phyloP scores from a whole-genome alignment of 495 filamentous ascomycete genomes.

The Parachaetomium inaequale region DNA sequence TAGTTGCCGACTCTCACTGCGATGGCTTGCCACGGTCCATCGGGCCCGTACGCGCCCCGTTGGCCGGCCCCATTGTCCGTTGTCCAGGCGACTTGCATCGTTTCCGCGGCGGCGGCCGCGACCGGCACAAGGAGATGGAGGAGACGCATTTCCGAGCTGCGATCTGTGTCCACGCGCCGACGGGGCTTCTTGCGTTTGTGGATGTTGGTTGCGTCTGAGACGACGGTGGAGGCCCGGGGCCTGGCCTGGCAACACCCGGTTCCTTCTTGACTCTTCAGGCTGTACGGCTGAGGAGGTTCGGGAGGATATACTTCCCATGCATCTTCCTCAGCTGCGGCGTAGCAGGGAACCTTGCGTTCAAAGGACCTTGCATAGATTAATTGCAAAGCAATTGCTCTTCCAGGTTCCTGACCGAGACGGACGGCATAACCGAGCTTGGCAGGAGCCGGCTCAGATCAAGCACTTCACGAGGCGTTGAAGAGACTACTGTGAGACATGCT shows the following conservation, averaged over 20 bases:
- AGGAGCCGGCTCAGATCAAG: no score
- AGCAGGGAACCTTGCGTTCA: background rate
- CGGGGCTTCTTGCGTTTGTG: background rate
- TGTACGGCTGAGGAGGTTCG: background rate
- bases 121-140: background rate
- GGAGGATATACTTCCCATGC: background rate
- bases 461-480: no score
- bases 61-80: background rate
- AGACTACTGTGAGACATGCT: no score
- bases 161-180: background rate
- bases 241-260: background rate
- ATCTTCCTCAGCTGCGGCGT: background rate
- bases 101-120: background rate
- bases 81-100: background rate
- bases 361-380: no score
- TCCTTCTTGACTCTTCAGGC: background rate
- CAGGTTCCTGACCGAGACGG: no score
- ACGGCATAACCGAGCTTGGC: no score
- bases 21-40: slow-evolving; percentile 37
- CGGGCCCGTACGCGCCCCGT: slow-evolving; percentile 25
- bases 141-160: background rate
- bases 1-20: slow-evolving; percentile 18
- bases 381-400: background rate
- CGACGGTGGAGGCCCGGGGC: background rate
- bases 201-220: background rate